Percentiles rank a stretch among this genome's conserved stretches.
phyloP scores from a whole-genome alignment of 345 rosid species.

The Gossypium stocksii region DNA sequence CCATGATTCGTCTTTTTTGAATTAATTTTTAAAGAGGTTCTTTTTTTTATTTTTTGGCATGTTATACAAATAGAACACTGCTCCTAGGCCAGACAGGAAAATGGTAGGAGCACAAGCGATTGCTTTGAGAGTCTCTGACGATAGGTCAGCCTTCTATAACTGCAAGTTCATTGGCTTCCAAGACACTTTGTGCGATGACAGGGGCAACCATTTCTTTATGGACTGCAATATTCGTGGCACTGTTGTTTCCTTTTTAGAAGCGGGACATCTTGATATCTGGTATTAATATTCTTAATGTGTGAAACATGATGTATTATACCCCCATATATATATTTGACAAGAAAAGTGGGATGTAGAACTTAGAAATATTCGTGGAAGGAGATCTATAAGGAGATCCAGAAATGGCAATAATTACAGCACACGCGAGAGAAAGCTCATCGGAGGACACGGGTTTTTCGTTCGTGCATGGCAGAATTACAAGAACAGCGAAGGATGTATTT shows the following conservation, averaged over 20 bases:
- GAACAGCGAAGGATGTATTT: neutral
- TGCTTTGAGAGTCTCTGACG: conserved; percentile 38
- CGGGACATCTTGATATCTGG: conserved; percentile 49
- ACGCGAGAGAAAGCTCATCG: conserved; percentile 20
- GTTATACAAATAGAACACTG: conserved; percentile 27
- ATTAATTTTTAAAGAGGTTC: neutral
- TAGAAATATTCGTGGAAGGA: neutral
- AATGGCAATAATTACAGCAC: conserved; percentile 50
- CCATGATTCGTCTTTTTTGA: neutral
- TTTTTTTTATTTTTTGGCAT: neutral
- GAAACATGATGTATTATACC: neutral
- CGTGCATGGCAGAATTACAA: no score
- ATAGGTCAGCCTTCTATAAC: conserved; percentile 30
- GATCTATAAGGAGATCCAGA: conserved; percentile 23
- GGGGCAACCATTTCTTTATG: conserved; percentile 60
- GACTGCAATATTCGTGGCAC: conserved; percentile 72
- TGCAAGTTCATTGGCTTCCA: conserved; percentile 42
- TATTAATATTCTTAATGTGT: neutral
- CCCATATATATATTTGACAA: neutral
- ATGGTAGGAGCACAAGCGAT: conserved; percentile 35
- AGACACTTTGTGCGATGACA: conserved; percentile 55
- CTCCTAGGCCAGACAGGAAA: conserved; percentile 40
- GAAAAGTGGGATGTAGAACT: neutral
- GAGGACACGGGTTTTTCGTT: no score
- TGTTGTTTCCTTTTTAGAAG: conserved; percentile 68